Conservation (phyloP, 148 eudicot species). For the Cornus controversa region DNA sequence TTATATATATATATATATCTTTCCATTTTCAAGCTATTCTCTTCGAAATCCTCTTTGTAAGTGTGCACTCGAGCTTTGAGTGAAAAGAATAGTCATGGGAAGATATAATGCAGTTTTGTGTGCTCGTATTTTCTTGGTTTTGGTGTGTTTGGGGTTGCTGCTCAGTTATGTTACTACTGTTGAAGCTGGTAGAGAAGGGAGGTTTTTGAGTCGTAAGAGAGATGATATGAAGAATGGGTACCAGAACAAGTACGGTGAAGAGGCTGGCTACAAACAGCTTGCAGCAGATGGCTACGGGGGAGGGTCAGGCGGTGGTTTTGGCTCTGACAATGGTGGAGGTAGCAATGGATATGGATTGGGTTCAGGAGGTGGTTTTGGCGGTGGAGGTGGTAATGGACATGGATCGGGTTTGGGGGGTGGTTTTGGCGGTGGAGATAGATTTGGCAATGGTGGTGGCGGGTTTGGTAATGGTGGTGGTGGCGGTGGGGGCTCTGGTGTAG, state of each 20-base stretch:
- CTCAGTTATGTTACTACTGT: background rate
- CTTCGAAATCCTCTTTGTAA: background rate
- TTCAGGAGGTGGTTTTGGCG: conserved; percentile 15
- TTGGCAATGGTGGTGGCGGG: conserved; percentile 12
- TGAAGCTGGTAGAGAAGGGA: background rate
- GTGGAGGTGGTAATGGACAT: conserved; percentile 17
- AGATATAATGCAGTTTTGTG: conserved; percentile 5
- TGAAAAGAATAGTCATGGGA: background rate
- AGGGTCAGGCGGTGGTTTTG: conserved; percentile 13
- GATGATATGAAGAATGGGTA: background rate
- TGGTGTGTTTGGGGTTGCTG: conserved; percentile 5
- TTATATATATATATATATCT: too few species aligned
- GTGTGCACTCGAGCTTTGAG: background rate
- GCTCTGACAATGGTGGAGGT: conserved; percentile 12
- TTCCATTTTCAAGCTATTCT: background rate
- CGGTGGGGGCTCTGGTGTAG: background rate
- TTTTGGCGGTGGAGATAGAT: background rate
- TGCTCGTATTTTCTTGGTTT: conserved; percentile 14
- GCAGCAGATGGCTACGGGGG: background rate
- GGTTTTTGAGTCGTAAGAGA: background rate
- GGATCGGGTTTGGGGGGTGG: conserved; percentile 17
- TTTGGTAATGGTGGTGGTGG: conserved; percentile 16
- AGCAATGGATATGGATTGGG: conserved; percentile 13
- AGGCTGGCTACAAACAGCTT: background rate
- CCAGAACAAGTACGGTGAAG: background rate